These are phyloP conservation scores for Phyllachora maydis DNA, from an alignment of 2,329 filamentous ascomycete species.

Conservation along the genomic window DNA sequence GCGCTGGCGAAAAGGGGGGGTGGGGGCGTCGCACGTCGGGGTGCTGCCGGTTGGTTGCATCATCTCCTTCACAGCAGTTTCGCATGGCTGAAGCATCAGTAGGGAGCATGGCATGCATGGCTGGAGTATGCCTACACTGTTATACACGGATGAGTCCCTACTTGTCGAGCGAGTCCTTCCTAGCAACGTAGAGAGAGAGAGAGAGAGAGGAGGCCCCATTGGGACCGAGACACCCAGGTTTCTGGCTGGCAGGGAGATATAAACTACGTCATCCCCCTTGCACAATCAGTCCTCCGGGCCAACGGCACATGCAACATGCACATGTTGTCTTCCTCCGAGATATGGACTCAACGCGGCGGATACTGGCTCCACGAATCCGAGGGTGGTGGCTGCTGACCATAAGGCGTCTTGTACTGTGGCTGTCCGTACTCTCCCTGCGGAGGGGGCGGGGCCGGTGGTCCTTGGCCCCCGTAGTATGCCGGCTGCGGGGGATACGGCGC, in stretches of 20 bases:
- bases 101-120: too few species aligned
- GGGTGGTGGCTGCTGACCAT: constrained; percentile 11
- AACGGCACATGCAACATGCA: background rate
- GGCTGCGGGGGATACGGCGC: constrained; percentile 8
- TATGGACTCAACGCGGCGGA: constrained; percentile 9
- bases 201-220: too few species aligned
- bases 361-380: constrained; percentile 9
- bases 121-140: too few species aligned
- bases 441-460: constrained; percentile 3
- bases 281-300: background rate
- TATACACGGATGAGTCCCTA: too few species aligned
- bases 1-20: background rate
- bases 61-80: background rate
- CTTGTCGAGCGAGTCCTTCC: too few species aligned
- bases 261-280: background rate
- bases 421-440: constrained; percentile 4
- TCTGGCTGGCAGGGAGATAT: background rate
- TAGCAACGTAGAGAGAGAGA: too few species aligned
- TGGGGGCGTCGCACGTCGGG: background rate
- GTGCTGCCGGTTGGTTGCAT: background rate
- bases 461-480: constrained; percentile 3
- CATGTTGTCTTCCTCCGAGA: constrained; percentile 1
- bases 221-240: background rate
- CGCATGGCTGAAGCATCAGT: background rate
- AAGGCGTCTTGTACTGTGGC: constrained; percentile 12